Base-by-base conservation (phyloP, 305 asterid species). In the Solanum hybrid region DNA sequence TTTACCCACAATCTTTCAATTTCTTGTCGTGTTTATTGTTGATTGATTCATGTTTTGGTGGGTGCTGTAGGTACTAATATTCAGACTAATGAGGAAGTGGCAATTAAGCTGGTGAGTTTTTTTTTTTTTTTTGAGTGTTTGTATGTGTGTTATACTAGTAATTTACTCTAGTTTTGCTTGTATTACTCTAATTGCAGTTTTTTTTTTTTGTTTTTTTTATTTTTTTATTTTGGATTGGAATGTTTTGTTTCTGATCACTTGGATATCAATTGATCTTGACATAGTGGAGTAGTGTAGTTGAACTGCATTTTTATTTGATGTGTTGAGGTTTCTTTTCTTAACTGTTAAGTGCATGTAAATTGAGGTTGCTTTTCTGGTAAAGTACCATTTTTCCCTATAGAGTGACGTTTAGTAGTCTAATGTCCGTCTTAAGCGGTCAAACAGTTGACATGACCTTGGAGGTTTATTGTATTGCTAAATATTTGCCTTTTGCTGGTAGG, bases 71-170 rank as follows among this genome's bases (percentile, higher is more conserved):
- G 98, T 88, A 96, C 98, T 14, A 92, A 95, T 93, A 91, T 91
- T 38, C 96, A 94, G 94, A 94, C 95, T 81, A 96, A 95, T 89
- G 98, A 96, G 90, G 97, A 96, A 76, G 94, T 96, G 73, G 98
- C 98, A 78, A 95, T 96, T 93, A 96, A 96, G 93, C 97, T 96
- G 72, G 98, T 96, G 87, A 94, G 98, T 94, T 57, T 27, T 76
- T 57, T 78, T 29, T 51, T 37, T 10, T 31, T 10, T 39, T 51
- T 45, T 5, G n/a, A 57, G 70, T 57, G 68, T 57, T 6, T 57
- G 70, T 17, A 7, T 57, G 70, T 57, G 70, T 57, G 70, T 20
- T 57, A 7, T 57, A 57, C 38, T 57, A 83, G 75, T 83, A 51
- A 29, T 83, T 45, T 83, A 83, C 20, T 83, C 14, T 45, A 83